phyloP scores from a whole-genome alignment of 768 basidiomycete species.

The Chiua virens region DNA sequence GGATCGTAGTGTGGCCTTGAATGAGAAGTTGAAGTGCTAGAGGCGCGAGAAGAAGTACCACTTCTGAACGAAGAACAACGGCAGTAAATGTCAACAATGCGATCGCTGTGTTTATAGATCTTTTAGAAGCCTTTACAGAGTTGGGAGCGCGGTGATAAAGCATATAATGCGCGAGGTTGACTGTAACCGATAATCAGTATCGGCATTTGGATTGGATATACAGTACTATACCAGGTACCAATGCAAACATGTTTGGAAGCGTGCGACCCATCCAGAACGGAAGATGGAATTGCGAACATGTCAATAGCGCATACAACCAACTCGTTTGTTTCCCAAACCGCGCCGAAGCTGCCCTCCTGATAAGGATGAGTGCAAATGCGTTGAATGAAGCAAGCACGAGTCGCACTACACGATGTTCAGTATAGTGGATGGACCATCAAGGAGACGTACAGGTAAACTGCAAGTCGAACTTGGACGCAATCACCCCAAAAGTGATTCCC shows the following conservation, averaged over 20 bases:
- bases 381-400: constrained; percentile 68
- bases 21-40: constrained; percentile 56
- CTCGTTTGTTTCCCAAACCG: constrained; percentile 65
- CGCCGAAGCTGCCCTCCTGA: constrained; percentile 59
- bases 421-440: neutral
- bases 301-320: constrained; percentile 64
- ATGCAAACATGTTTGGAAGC: constrained; percentile 91
- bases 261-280: constrained; percentile 94
- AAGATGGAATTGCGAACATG: constrained; percentile 84
- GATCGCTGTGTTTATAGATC: constrained; percentile 44
- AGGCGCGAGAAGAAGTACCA: constrained; percentile 64
- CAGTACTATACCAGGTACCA: constrained; percentile 63
- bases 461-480: constrained; percentile 60
- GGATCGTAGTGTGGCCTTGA: constrained; percentile 42
- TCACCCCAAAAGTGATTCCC: constrained; percentile 40
- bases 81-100: constrained; percentile 63
- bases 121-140: constrained; percentile 36
- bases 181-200: constrained; percentile 23
- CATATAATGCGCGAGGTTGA: constrained; percentile 58
- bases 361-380: constrained; percentile 56
- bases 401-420: constrained; percentile 52
- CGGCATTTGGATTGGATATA: neutral
- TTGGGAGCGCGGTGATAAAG: constrained; percentile 41
- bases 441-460: constrained; percentile 63
- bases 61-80: constrained; percentile 78